phyloP scores from a whole-genome alignment of 179 eudicot genomes.

The Sideroxylon spinosum region DNA sequence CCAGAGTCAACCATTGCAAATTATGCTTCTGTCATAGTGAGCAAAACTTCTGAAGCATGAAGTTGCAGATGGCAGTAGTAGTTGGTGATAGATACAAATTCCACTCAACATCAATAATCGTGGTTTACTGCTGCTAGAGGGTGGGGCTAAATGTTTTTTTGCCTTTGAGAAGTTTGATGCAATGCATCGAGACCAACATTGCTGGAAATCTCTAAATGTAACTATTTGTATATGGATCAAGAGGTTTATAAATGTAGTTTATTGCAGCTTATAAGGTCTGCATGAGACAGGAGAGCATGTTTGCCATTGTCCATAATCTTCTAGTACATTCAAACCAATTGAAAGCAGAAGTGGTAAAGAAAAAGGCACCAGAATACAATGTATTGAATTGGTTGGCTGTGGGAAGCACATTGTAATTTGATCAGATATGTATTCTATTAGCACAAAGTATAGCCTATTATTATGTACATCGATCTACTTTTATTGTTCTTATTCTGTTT shows the following conservation, averaged over 20 bases:
- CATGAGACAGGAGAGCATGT: neutral
- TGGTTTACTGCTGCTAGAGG: slow-evolving; percentile 1
- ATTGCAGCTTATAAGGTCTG: neutral
- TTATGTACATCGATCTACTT: too few relatives aligned
- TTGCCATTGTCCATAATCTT: neutral
- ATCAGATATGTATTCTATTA: too few relatives aligned
- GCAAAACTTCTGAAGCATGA: slow-evolving; percentile 34
- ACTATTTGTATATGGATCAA: neutral
- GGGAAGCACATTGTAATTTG: too few relatives aligned
- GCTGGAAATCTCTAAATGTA: slow-evolving; percentile 2
- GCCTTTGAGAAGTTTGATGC: neutral
- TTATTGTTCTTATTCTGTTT: too few relatives aligned
- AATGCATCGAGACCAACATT: slow-evolving; percentile 7
- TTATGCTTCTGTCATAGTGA: slow-evolving; percentile 57
- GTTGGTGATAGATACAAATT: neutral
- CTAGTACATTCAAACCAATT: too few relatives aligned
- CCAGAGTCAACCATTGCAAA: slow-evolving; percentile 67
- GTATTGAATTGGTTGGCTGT: too few relatives aligned
- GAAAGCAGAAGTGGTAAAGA: too few relatives aligned
- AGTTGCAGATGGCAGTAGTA: neutral
- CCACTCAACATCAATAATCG: neutral
- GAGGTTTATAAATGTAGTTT: neutral
- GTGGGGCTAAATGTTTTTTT: too few relatives aligned
- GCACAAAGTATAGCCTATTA: too few relatives aligned
- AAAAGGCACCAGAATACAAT: too few relatives aligned